Evolutionary conservation across 352 stramenopile genomes (phyloP), one percentile per base, ranked within the genome.

Genomic region (Thraustochytrium striatum): DNA sequence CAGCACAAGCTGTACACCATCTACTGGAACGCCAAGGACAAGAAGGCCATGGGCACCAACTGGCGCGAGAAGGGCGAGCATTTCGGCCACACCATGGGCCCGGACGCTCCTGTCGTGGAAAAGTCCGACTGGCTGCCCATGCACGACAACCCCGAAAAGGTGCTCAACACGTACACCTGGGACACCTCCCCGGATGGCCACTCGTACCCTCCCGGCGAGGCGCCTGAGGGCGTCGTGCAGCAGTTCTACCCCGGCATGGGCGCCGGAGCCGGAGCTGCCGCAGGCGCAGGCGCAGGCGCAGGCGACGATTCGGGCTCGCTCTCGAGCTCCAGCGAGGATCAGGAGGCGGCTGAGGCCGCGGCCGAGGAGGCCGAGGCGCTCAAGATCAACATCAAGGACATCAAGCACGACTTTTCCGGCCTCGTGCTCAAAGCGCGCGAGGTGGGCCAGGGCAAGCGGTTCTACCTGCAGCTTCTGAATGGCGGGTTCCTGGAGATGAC

Each of bases 391-490:
- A n/a, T n/a, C n/a, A n/a, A n/a, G n/a, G n/a, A n/a, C n/a, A n/a
- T n/a, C 55, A n/a, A 62, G 8, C 9, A 25, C 9, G 32, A 62
- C 33, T 25, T n/a, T 25, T 9, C 55, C n/a, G 55, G 9, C 9
- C 25, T 62, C 25, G 55, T 62, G 9, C 9, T 25, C 55, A 36
- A 30, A 16, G 55, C 55, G 9, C 25, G 32, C 13, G 25, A 62
- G 25, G 9, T 36, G 32, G 25, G 25, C 9, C 16, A 9, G 55
- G 55, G 25, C 9, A n/a, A n/a, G 9, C 9, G 9, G 9, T 16
- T 62, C 25, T 62, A 25, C 33, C 55, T 62, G 9, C 55, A 62
- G 32, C 25, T 62, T 9, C 55, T 62, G 25, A 62, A 62, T n/a
- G 55, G 25, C 9, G 55, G 55, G 25, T 62, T 62, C n/a, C 9